A percentile compares a stretch with the other conserved stretches of the same genome.
These are phyloP conservation scores for Aspergillus homomorphus DNA, from an alignment of 495 filamentous ascomycete genomes.

Conservation along the genomic window DNA sequence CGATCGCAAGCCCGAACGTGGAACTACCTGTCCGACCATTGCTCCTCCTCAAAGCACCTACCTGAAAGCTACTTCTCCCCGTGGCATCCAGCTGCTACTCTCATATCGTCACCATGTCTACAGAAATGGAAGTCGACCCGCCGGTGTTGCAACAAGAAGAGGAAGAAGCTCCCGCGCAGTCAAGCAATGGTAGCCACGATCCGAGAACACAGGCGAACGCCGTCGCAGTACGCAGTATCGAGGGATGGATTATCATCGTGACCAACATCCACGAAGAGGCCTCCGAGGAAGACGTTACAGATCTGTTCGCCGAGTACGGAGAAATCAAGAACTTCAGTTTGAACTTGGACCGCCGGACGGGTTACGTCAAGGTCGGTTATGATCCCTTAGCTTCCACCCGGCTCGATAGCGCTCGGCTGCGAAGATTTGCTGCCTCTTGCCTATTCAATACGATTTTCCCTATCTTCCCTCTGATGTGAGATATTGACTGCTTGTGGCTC, in stretches of 20 bases:
- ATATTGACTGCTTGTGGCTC: conserved; percentile 12
- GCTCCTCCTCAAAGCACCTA: not conserved
- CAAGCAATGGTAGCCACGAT: conserved; percentile 60
- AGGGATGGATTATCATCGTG: conserved; percentile 97
- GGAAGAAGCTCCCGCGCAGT: conserved; percentile 43
- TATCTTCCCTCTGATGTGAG: not conserved
- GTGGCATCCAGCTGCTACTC: not conserved
- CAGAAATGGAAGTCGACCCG: conserved; percentile 80
- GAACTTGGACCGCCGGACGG: conserved; percentile 90
- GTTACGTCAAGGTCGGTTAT: conserved; percentile 87
- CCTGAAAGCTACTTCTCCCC: not conserved
- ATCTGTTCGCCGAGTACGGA: conserved; percentile 92
- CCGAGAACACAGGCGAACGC: conserved; percentile 73
- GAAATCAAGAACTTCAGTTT: conserved; percentile 97
- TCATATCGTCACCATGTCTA: conserved; percentile 51
- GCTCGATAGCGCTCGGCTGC: not conserved
- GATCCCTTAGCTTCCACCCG: not conserved
- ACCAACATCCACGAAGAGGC: conserved; percentile 98
- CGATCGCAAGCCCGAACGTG: conserved; percentile 1
- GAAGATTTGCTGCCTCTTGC: not conserved
- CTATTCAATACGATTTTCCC: not conserved
- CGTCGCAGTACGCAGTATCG: conserved; percentile 93
- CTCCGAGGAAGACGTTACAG: conserved; percentile 90
- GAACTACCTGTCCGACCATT: conserved; percentile 5
- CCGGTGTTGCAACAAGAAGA: conserved; percentile 46